phyloP scores from a whole-genome alignment of 106 monocot genomes.

The Platanthera zijinensis region DNA sequence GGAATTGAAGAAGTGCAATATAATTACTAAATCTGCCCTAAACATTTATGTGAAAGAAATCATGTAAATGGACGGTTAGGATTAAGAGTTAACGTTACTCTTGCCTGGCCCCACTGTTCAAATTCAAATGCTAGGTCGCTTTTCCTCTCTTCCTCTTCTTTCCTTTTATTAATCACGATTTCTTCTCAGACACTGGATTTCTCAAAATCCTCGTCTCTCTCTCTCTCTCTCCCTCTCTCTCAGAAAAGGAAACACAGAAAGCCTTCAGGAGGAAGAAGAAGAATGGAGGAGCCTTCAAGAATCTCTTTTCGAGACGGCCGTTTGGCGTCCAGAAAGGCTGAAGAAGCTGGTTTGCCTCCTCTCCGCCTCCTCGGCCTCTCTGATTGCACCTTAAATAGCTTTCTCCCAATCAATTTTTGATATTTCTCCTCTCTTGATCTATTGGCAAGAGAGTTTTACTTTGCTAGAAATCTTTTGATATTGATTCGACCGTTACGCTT shows the following conservation, averaged over 20 bases:
- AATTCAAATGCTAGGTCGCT: constrained; percentile 31
- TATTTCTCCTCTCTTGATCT: neutral
- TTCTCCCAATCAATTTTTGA: neutral
- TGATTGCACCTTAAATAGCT: neutral
- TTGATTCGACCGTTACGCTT: neutral
- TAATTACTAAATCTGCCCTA: too few relatives aligned
- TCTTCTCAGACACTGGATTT: neutral
- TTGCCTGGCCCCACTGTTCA: constrained; percentile 19
- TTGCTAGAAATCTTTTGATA: neutral
- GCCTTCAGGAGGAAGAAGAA: neutral
- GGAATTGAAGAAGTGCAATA: too few relatives aligned
- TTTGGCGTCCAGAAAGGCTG: constrained; percentile 52
- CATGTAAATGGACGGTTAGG: constrained; percentile 8
- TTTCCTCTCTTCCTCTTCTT: neutral
- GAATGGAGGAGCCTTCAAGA: constrained; percentile 37
- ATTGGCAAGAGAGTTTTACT: neutral
- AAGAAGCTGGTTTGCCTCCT: constrained; percentile 49
- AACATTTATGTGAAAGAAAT: too few relatives aligned
- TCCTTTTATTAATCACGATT: constrained; percentile 8
- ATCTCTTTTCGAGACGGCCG: constrained; percentile 51
- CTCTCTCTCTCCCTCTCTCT: neutral
- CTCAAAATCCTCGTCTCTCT: neutral
- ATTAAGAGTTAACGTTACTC: constrained; percentile 20
- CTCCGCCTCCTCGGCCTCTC: neutral
- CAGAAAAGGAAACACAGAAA: neutral